phyloP scores from a whole-genome alignment of 768 basidiomycete species.

The Lactifluus piperatus region DNA sequence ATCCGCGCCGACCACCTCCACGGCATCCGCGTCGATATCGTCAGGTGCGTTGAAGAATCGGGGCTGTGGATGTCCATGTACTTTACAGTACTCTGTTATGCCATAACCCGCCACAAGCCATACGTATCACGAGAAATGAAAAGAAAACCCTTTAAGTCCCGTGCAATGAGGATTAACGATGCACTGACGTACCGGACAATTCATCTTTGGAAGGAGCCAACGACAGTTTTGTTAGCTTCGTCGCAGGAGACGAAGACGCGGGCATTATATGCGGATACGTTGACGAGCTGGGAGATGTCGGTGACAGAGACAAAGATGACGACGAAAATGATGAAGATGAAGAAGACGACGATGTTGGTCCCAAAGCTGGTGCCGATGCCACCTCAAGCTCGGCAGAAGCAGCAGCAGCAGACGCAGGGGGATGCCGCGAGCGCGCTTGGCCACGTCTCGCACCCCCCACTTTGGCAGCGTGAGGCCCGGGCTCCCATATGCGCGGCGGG shows the following conservation, averaged over 20 bases:
- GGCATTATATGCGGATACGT: background rate
- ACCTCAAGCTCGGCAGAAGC: too few relatives aligned
- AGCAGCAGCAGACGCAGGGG: background rate
- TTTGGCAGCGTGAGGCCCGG: conserved; percentile 4
- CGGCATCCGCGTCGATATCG: background rate
- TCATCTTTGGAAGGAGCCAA: background rate
- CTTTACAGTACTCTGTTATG: conserved; percentile 5
- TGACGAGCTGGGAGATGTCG: background rate
- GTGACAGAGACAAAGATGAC: background rate
- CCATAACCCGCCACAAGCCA: background rate
- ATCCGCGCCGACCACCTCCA: background rate
- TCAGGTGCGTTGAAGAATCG: background rate
- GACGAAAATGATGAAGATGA: background rate
- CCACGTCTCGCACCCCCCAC: background rate
- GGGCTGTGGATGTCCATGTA: background rate
- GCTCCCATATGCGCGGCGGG: conserved; percentile 11
- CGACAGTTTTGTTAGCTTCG: background rate
- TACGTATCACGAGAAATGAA: background rate
- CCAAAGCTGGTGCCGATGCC: background rate
- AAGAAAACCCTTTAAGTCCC: too few relatives aligned
- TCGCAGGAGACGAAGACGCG: background rate
- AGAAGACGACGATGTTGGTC: background rate
- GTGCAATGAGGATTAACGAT: background rate
- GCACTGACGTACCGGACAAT: background rate
- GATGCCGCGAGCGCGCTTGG: background rate